Conservation (phyloP, 1,139 yeast species). For the Scheffersomyces segobiensis region DNA sequence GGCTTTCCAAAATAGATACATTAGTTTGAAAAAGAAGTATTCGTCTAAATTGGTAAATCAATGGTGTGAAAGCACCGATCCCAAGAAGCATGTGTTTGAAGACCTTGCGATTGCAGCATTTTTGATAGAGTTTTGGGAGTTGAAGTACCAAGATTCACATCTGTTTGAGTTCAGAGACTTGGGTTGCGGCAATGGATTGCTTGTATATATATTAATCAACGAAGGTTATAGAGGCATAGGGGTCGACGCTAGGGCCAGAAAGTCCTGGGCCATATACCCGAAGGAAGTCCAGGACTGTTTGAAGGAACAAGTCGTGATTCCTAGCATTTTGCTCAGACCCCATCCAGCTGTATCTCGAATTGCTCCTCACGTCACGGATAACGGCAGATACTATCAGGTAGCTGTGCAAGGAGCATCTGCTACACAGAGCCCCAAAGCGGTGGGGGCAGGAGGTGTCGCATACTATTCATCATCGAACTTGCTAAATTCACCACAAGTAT, state of each 20-base stretch:
- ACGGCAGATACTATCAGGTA: slow-evolving; percentile 62
- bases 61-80: slow-evolving; percentile 95
- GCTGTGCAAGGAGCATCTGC: slow-evolving; percentile 9
- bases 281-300: slow-evolving; percentile 54
- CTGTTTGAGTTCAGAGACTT: slow-evolving; percentile 78
- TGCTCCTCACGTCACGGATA: slow-evolving; percentile 56
- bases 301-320: slow-evolving; percentile 78
- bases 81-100: slow-evolving; percentile 93
- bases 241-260: slow-evolving; percentile 85
- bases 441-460: slow-evolving; percentile 13
- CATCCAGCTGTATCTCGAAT: slow-evolving; percentile 58
- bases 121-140: slow-evolving; percentile 82
- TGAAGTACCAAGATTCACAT: slow-evolving; percentile 48
- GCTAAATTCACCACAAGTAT: slow-evolving; percentile 56
- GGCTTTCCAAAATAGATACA: slow-evolving; percentile 80
- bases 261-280: slow-evolving; percentile 83
- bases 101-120: slow-evolving; percentile 96
- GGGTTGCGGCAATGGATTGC: slow-evolving; percentile 94
- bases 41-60: slow-evolving; percentile 72
- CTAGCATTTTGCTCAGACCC: slow-evolving; percentile 66
- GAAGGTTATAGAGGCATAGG: slow-evolving; percentile 88
- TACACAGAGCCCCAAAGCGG: background rate
- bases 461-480: slow-evolving; percentile 52
- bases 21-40: slow-evolving; percentile 77
- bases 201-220: slow-evolving; percentile 69